Evolutionary conservation across 805 yeast species (phyloP).

Genomic region (Lipomyces yamadae): DNA sequence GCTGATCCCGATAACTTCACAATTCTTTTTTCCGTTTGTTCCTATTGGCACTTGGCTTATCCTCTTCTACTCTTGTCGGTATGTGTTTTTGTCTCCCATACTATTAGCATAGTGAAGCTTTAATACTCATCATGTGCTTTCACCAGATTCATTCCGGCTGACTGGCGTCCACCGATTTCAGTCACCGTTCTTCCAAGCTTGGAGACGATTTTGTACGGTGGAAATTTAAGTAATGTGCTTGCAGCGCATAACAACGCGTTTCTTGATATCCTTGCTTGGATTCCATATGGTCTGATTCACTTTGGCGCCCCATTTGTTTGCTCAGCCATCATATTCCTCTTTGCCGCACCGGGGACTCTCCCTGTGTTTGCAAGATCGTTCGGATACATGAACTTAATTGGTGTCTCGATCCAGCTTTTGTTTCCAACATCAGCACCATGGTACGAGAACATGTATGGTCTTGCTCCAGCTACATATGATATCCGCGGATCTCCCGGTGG

Average conservation of each 20-base stretch:
- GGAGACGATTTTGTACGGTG: constrained; percentile 91
- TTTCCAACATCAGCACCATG: constrained; percentile 99
- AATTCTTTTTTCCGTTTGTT: constrained; percentile 79
- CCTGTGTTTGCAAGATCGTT: constrained; percentile 89
- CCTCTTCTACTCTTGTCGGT: constrained; percentile 68
- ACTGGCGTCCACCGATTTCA: constrained; percentile 83
- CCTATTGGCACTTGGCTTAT: constrained; percentile 88
- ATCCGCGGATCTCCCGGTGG: constrained; percentile 98
- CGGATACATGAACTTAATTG: constrained; percentile 90
- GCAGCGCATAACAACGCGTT: constrained; percentile 69
- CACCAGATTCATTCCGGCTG: constrained; percentile 61
- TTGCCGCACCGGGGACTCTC: constrained; percentile 88
- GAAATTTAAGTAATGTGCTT: constrained; percentile 76
- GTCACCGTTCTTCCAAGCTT: constrained; percentile 88
- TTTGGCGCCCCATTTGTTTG: constrained; percentile 87
- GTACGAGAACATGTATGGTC: constrained; percentile 79
- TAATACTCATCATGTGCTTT: background rate
- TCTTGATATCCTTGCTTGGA: constrained; percentile 88
- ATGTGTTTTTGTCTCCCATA: background rate
- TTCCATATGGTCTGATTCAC: constrained; percentile 92
- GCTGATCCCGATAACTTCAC: constrained; percentile 76
- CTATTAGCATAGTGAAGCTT: no score
- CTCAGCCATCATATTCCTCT: constrained; percentile 75
- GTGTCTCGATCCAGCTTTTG: constrained; percentile 78
- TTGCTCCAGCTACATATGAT: constrained; percentile 85